phyloP scores from a whole-genome alignment of 495 filamentous ascomycete genomes.

The Neurospora pannonica region DNA sequence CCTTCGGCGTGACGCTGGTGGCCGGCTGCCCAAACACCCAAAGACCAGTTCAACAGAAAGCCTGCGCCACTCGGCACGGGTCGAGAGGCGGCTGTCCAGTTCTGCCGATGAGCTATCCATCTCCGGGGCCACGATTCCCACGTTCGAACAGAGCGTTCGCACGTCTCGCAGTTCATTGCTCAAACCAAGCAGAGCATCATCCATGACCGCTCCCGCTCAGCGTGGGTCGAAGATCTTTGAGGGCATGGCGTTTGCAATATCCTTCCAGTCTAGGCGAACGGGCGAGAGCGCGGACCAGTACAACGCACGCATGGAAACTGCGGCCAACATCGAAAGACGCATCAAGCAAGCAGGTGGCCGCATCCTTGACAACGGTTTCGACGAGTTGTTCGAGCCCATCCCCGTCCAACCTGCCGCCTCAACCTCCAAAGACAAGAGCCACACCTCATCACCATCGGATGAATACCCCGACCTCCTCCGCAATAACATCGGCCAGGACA shows the following conservation, averaged over 20 bases:
- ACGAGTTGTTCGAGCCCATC: conserved; percentile 64
- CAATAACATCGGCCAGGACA: conserved; percentile 36
- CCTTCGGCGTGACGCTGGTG: conserved; percentile 15
- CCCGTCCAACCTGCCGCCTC: conserved; percentile 14
- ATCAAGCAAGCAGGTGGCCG: conserved; percentile 56
- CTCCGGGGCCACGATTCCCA: conserved; percentile 15
- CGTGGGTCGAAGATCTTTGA: conserved; percentile 43
- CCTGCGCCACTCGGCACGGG: conserved; percentile 15
- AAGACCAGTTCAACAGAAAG: conserved; percentile 16
- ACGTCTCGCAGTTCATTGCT: conserved; percentile 12
- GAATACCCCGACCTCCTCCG: conserved; percentile 20
- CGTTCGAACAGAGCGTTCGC: conserved; percentile 24
- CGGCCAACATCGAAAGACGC: conserved; percentile 29
- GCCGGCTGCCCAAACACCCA: conserved; percentile 11
- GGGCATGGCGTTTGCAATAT: conserved; percentile 74
- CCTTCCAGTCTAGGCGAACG: conserved; percentile 45
- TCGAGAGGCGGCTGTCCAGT: conserved; percentile 18
- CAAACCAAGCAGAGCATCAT: conserved; percentile 2
- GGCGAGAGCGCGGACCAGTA: conserved; percentile 44
- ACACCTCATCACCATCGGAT: conserved; percentile 1
- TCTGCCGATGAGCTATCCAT: conserved; percentile 33
- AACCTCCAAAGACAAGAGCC: background rate
- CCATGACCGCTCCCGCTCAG: conserved; percentile 2
- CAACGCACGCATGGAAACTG: conserved; percentile 35
- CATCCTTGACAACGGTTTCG: conserved; percentile 68